A percentile compares a stretch with the other conserved stretches of the same genome.
Conservation (phyloP, 768 basidiomycete genomes). For the Auriscalpium vulgare region DNA sequence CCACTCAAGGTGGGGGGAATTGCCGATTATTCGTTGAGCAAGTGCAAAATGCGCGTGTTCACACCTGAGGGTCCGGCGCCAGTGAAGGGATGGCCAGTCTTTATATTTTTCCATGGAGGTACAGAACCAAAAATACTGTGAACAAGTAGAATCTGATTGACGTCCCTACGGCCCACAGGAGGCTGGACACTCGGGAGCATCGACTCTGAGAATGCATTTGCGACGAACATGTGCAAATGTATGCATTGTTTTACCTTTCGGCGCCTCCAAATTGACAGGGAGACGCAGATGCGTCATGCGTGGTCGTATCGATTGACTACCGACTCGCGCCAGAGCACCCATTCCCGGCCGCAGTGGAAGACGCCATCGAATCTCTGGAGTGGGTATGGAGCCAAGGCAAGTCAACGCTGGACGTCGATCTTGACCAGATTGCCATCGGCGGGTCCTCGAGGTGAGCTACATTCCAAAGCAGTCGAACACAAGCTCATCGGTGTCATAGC, state of each 20-base stretch:
- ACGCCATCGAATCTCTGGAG: conserved; percentile 56
- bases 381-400: conserved; percentile 51
- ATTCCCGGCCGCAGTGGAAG: conserved; percentile 66
- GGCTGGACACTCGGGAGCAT: conserved; percentile 75
- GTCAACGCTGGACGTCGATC: conserved; percentile 38
- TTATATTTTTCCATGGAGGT: conserved; percentile 75
- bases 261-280: not conserved
- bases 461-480: not conserved
- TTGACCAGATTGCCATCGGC: conserved; percentile 54
- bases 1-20: conserved; percentile 49
- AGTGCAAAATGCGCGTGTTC: conserved; percentile 53
- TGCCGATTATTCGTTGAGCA: conserved; percentile 43
- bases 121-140: conserved; percentile 6
- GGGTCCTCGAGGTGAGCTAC: conserved; percentile 56
- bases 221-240: conserved; percentile 54
- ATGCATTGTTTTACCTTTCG: conserved; percentile 4
- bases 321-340: conserved; percentile 64
- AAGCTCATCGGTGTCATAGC: conserved; percentile 24
- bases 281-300: conserved; percentile 44
- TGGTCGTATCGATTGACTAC: conserved; percentile 63
- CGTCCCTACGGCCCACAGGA: conserved; percentile 29
- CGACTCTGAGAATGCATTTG: conserved; percentile 49
- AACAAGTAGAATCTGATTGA: not conserved
- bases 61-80: conserved; percentile 50
- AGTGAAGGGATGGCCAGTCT: conserved; percentile 56